Base-by-base conservation (phyloP, 306 rosid genomes). In the Fragaria iinumae region DNA sequence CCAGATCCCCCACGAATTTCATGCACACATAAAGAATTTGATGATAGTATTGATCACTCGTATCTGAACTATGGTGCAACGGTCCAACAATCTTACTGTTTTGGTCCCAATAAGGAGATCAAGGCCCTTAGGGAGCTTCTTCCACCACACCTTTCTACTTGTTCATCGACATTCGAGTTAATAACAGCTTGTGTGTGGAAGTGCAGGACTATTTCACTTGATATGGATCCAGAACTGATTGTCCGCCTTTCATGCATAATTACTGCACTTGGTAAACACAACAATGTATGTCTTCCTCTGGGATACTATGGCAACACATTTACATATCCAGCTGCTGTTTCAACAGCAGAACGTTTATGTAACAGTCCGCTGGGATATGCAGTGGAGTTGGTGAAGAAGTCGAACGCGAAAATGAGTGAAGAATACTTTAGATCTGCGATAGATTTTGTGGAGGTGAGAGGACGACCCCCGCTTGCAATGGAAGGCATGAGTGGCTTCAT, bases 361-460 rank as follows among this genome's bases (percentile, higher is more conserved):
- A 29, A 29, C 32, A 29, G 3, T 29, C 32, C 32, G 3, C 3
- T 29, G 32, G 32, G 32, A 29, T 29, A 29, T 29, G 32, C 32
- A 29, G 32, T 29, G 32, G 32, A 80, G 48, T 17, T 84, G 77
- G 77, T 84, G 62, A 73, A 17, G 72, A 74, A 34, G 29, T 77
- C 63, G 0, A 89, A 84, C 70, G 64, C 8, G 1, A 23, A 79
- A 4, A 67, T 74, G 16, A 68, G 72, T 0, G 77, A 82, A 6
- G 94, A 90, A 23, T 91, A 84, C 10, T 12, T 91, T 23, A 84
- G 47, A 2, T 91, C 91, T 0, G 2, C 73, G 25, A 80, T 83
- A 0, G 87, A 91, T 74, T 21, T 77, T 4, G 43, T 80, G 72
- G 89, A 80, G 23, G 75, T 10, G 0, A 85, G 45, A n/a, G 82